phyloP scores from a whole-genome alignment of 768 basidiomycete genomes.

The Amanita brunnescens region DNA sequence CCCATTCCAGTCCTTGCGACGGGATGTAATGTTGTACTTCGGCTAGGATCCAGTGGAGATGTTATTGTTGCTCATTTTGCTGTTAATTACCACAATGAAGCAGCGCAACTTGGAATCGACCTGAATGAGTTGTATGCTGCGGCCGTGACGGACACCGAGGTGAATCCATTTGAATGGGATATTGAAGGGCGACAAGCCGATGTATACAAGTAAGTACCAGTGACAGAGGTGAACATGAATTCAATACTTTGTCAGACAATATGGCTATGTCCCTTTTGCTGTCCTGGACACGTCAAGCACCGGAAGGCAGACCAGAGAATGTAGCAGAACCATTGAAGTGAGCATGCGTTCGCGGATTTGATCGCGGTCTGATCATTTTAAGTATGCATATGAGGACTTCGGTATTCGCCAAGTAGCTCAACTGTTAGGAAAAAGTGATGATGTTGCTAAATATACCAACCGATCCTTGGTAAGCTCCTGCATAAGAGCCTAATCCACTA shows the following conservation, averaged over 20 bases:
- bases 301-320: slow-evolving; percentile 59
- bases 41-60: slow-evolving; percentile 55
- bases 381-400: slow-evolving; percentile 72
- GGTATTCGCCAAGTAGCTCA: slow-evolving; percentile 62
- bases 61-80: slow-evolving; percentile 65
- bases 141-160: slow-evolving; percentile 49
- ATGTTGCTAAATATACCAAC: slow-evolving; percentile 48
- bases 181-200: slow-evolving; percentile 55
- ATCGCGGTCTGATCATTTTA: not conserved
- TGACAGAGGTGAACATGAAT: not conserved
- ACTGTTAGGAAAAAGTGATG: slow-evolving; percentile 45
- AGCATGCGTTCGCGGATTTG: too few species aligned
- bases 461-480: slow-evolving; percentile 43
- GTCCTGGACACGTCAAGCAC: slow-evolving; percentile 56
- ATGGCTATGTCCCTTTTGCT: too few species aligned
- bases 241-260: slow-evolving; percentile 15
- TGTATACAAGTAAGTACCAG: slow-evolving; percentile 48
- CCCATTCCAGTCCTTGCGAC: not conserved
- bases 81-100: slow-evolving; percentile 62
- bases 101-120: slow-evolving; percentile 46
- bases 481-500: not conserved
- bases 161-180: slow-evolving; percentile 66
- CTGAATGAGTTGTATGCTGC: slow-evolving; percentile 56
- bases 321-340: slow-evolving; percentile 48
- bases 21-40: not conserved